Evolutionary conservation across 805 yeast genomes (phyloP), one percentile per base, ranked within the genome.

Genomic region (Myxozyma sirexii): DNA sequence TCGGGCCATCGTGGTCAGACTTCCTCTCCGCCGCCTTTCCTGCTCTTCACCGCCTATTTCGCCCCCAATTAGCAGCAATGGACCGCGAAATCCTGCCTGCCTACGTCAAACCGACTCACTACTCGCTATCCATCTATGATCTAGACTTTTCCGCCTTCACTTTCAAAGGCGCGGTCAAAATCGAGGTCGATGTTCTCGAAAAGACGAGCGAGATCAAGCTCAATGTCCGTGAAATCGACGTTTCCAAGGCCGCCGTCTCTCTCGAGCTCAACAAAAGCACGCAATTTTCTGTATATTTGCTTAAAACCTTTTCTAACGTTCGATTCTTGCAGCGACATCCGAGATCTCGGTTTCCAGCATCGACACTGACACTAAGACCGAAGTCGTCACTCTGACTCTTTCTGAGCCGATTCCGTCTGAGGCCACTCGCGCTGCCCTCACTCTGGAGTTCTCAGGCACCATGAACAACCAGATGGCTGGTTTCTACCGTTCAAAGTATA

Each of bases 381-480:
- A 91, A 74, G 81, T 81, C 43, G 84, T 84, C 43, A 78, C 81
- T 29, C 76, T 89, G 65, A 74, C 74, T 45, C 81, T 90, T 54
- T 80, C 76, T 41, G 68, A 72, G 39, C 59, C 67, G 15, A 68
- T 74, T 24, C 61, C 64, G 17, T 68, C 62, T n/a, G 77, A 76
- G 44, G 74, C 79, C 29, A 43, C 68, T n/a, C 53, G 73, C 39
- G 63, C 63, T 4, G 37, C 83, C 2, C 81, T 87, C 70, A 70
- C 74, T 33, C 79, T 88, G 33, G 75, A 67, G 35, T 85, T 82
- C 71, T 75, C 78, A 31, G 89, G 88, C 51, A 76, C 73, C 37
- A 79, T 85, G 73, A 84, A 85, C 73, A 84, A 84, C 71, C 79
- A 83, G 70, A 83, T 86, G 87, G 86, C 87, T 51, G 91, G 91